Base-by-base conservation (phyloP, 2,329 filamentous ascomycete species). In the Talaromyces islandicus region DNA sequence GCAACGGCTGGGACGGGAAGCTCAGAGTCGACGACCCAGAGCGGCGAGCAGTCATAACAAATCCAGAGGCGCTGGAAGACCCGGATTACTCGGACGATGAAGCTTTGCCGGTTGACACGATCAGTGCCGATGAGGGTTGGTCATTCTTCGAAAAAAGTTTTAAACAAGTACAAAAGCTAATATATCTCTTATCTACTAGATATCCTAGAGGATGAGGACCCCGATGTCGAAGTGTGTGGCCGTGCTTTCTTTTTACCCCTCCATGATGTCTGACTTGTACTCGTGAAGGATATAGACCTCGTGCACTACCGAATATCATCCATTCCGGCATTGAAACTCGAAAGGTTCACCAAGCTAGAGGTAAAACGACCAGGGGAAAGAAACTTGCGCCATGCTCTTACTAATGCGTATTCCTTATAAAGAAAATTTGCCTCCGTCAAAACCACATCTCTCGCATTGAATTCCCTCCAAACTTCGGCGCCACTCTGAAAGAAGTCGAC, bases 381-480 rank as follows among this genome's bases (percentile, higher is more conserved):
- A n/a, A 38, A n/a, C 35, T 38, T 2, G 35, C 35, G 35, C 14
- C n/a, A 3, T 38, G n/a, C 21, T 11, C 25, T 48, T 19, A 24
- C 41, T 27, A 30, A 55, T 25, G 48, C n/a, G 14, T 24, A 32
- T 38, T 5, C 17, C 30, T 14, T 53, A 14, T 4, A 6, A 67
- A 85, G 78, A 82, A 89, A 69, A 79, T 99, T 67, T 97, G 93
- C 72, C 87, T 99, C 21, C 91, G 94, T 54, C 93, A 99, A 73
- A 99, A 99, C 74, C 84, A 85, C 66, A 94, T 99, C 71, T 83
- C 89, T 64, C 80, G 86, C 54, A 90, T 97, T 73, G 86, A 91
- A 30, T 87, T 93, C 9, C 86, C 96, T 4, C 80, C 83, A 4
- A 75, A 76, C 38, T 77, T 95, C 57, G 86, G 85, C 35, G 71